Evolutionary conservation across 495 filamentous ascomycete species (phyloP).

Genomic region (Penicillium lividum): DNA sequence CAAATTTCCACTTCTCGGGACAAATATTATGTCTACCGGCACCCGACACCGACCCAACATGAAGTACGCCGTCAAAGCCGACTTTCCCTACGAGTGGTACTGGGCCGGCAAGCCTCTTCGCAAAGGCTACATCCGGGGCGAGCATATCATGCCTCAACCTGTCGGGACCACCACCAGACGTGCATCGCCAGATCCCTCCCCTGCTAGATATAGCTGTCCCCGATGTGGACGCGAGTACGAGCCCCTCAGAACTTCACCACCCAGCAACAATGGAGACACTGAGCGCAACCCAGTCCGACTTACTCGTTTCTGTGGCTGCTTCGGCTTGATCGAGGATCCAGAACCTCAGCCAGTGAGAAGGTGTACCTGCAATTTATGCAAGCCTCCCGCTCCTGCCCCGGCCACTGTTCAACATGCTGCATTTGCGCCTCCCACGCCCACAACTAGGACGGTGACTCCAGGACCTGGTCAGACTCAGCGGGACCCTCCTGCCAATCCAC

Average conservation of each 20-base stretch:
- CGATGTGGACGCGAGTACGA: constrained; percentile 9
- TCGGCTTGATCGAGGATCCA: background rate
- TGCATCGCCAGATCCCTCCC: background rate
- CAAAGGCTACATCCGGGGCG: constrained; percentile 11
- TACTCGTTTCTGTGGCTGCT: background rate
- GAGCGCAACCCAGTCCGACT: background rate
- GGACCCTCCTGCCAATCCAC: background rate
- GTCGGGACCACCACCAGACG: background rate
- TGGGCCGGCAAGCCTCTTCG: constrained; percentile 27
- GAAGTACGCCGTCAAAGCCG: background rate
- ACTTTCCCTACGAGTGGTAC: constrained; percentile 16
- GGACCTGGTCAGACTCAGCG: background rate
- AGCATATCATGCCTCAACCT: constrained; percentile 4
- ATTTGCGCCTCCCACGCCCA: background rate
- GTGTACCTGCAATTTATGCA: constrained; percentile 1
- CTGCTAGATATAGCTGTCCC: background rate
- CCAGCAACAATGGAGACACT: background rate
- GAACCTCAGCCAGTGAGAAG: background rate
- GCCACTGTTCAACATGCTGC: background rate
- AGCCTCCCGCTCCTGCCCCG: background rate
- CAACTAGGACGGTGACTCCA: background rate
- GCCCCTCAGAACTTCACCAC: background rate
- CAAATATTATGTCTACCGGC: background rate
- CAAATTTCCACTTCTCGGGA: background rate
- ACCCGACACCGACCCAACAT: background rate